Base-by-base conservation (phyloP, 208 protist genomes). In the Leishmania arabica region DNA sequence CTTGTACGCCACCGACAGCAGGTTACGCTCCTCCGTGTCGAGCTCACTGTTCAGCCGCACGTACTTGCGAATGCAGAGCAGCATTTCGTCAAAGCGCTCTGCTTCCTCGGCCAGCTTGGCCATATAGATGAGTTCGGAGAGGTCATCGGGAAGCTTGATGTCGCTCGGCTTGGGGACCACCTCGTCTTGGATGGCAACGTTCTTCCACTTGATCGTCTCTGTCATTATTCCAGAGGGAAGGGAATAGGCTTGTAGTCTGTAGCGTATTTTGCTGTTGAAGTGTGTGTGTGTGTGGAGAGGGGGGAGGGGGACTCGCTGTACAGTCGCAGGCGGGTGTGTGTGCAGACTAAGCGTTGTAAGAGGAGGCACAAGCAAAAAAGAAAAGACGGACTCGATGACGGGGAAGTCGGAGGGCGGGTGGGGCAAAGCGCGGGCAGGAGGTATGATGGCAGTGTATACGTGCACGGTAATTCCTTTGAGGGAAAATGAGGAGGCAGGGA, bases 1-100 rank as follows among this genome's bases (percentile, higher is more conserved):
- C 92, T 99, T 99, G 96, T 99, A 99, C 8, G 99, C 99, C 75
- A 99, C 99, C 42, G 99, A 99, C 51, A 99, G 95, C 9, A 99
- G 93, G 89, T 99, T 99, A 84, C 99, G 94, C 93, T 99, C 99
- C 89, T 99, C 99, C 88, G 98, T 96, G 75, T 98, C 97, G 21
- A 99, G 97, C 89, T 99, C 99, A 81, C 92, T 90, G 91, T 98
- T 98, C 45, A 98, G 71, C 81, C 96, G 91, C 69, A 99, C 98
- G 66, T 99, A 95, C 74, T 97, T 98, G 84, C 99, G 99, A 95
- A 99, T 99, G 82, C 93, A 96, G 72, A 98, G 81, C 62, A 99
- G 99, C 99, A 99, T 99, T 87, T 99, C 99, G 71, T 97, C 94
- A 84, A 96, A 98, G 74, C 99, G 98, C 93, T 99, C 99, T 62